phyloP scores from a whole-genome alignment of 176 grass and related monocot genomes.

The Lolium multiflorum region DNA sequence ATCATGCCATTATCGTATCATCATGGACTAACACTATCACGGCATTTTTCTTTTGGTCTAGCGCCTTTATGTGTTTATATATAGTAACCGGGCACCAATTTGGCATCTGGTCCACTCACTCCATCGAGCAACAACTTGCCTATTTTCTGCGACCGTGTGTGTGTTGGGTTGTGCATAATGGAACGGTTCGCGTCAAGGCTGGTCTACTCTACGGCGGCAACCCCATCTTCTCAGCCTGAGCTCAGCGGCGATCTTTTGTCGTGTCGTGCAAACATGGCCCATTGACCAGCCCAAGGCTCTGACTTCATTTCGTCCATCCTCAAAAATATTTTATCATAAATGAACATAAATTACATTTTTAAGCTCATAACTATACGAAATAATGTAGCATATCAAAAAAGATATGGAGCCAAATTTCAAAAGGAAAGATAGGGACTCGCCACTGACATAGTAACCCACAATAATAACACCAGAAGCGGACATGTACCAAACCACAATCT shows the following conservation, averaged over 20 bases:
- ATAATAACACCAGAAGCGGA: conserved; percentile 5
- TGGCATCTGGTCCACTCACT: not conserved
- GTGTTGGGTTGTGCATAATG: not conserved
- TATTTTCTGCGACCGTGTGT: not conserved
- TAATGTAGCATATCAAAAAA: not conserved
- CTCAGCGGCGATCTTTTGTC: not conserved
- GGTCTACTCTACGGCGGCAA: not conserved
- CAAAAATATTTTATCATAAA: not conserved
- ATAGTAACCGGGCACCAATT: not conserved
- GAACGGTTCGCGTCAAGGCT: not conserved
- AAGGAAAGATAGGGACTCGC: not conserved
- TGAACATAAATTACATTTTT: no score
- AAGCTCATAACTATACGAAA: not conserved
- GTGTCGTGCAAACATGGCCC: not conserved
- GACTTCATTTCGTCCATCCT: not conserved
- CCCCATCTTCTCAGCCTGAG: not conserved
- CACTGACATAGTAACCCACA: not conserved
- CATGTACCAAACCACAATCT: conserved; percentile 26
- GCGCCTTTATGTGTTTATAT: not conserved
- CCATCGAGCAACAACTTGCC: not conserved
- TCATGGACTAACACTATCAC: not conserved
- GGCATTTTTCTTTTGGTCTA: not conserved
- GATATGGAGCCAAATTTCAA: not conserved
- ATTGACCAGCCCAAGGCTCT: not conserved
- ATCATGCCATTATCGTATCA: not conserved